Percentiles rank a stretch among this genome's conserved stretches.
Evolutionary conservation across 768 basidiomycete genomes (phyloP).

Genomic region (Tulasnella sp.): DNA sequence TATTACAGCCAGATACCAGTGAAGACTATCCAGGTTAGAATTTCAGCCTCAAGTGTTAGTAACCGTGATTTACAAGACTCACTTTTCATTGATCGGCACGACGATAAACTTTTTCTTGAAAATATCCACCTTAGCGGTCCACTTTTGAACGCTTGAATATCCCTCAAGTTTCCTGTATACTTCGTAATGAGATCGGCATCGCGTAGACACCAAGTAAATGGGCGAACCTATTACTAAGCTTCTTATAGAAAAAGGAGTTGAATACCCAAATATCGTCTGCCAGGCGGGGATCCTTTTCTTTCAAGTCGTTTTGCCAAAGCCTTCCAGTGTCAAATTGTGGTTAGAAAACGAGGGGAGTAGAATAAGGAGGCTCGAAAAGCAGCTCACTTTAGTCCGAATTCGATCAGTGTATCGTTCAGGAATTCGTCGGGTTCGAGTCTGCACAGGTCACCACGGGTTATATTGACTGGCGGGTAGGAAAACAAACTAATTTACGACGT

Average conservation of each 20-base stretch:
- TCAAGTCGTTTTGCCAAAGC: slow-evolving; percentile 58
- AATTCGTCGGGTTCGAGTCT: slow-evolving; percentile 75
- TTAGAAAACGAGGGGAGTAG: not conserved
- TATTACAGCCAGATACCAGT: slow-evolving; percentile 97
- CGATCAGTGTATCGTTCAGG: slow-evolving; percentile 93
- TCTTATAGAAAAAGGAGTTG: slow-evolving; percentile 98
- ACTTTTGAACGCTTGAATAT: slow-evolving; percentile 82
- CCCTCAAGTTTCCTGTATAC: slow-evolving; percentile 43
- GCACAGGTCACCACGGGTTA: slow-evolving; percentile 68
- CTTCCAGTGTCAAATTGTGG: slow-evolving; percentile 36
- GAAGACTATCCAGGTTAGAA: slow-evolving; percentile 46
- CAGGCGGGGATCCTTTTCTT: slow-evolving; percentile 47
- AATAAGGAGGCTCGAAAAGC: not conserved
- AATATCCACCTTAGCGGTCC: slow-evolving; percentile 83
- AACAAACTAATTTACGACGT: not conserved
- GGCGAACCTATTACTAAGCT: slow-evolving; percentile 63
- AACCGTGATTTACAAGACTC: slow-evolving; percentile 27
- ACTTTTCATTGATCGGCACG: slow-evolving; percentile 97
- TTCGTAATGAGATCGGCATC: slow-evolving; percentile 29
- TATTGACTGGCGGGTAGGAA: slow-evolving; percentile 64
- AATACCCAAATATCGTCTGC: slow-evolving; percentile 80
- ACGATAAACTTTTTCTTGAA: slow-evolving; percentile 90
- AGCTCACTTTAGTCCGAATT: slow-evolving; percentile 86
- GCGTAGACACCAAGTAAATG: not conserved
- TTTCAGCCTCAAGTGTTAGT: not conserved